Evolutionary conservation across 768 basidiomycete genomes (phyloP).

Genomic region (Psilocybe subaeruginosa): DNA sequence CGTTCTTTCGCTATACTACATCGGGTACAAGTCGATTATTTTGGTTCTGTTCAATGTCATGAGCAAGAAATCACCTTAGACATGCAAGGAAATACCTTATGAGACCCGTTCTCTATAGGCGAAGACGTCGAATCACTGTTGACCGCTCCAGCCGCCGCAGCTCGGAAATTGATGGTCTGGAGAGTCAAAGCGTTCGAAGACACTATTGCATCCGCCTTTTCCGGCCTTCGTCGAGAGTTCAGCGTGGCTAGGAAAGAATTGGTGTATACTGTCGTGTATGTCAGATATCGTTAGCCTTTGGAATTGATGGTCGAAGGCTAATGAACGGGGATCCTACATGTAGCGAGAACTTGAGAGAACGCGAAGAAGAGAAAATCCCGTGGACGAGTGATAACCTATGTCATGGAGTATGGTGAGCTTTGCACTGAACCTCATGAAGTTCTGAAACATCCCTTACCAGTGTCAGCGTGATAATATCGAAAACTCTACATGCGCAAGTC

Average conservation of each 20-base stretch:
- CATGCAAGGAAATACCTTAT: background rate
- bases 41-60: no score
- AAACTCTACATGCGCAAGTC: background rate
- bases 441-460: background rate
- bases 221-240: background rate
- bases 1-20: no score
- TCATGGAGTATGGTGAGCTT: background rate
- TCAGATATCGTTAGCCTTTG: background rate
- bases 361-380: background rate
- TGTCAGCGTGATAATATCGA: conserved; percentile 5
- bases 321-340: background rate
- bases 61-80: no score
- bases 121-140: background rate
- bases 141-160: background rate
- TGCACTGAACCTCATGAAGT: background rate
- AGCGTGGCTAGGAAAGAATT: conserved; percentile 1
- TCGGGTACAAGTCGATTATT: no score
- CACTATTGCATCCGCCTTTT: background rate
- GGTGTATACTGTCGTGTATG: background rate
- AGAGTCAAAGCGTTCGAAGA: background rate
- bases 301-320: background rate
- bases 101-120: background rate
- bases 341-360: background rate
- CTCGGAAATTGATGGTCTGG: background rate
- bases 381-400: background rate